Evolutionary conservation across 1,284 basidiomycete genomes (phyloP).

Genomic region (Cystobasidium slooffiae): DNA sequence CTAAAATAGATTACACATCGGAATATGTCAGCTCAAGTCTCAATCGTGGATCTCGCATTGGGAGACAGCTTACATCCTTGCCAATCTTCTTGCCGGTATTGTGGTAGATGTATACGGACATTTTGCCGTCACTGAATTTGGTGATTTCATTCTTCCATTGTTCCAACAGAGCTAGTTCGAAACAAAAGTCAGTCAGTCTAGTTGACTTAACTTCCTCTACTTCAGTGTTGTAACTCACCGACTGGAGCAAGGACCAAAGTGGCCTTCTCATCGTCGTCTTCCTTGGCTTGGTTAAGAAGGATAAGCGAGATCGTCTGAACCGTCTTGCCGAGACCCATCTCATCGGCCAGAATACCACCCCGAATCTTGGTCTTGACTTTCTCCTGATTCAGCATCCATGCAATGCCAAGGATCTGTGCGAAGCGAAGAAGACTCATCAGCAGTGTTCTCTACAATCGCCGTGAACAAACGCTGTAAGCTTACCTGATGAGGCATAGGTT

Average conservation of each 20-base stretch:
- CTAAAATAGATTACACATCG: background rate
- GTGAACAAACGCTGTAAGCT: background rate
- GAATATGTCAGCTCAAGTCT: background rate
- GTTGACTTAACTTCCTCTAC: no score
- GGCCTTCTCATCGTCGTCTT: slow-evolving; percentile 58
- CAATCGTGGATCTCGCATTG: background rate
- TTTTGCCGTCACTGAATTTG: slow-evolving; percentile 57
- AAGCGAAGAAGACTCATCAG: no score
- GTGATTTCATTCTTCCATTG: slow-evolving; percentile 89
- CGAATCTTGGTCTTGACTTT: slow-evolving; percentile 76
- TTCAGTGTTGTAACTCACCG: slow-evolving; percentile 55
- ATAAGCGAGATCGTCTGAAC: slow-evolving; percentile 95
- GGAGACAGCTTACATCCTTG: slow-evolving; percentile 4
- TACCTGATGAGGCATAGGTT: slow-evolving; percentile 19
- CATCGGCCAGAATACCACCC: slow-evolving; percentile 93
- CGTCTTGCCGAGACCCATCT: slow-evolving; percentile 99
- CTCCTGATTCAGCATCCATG: slow-evolving; percentile 97
- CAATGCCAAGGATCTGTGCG: slow-evolving; percentile 86
- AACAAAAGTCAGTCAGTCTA: no score
- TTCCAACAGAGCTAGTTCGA: slow-evolving; percentile 65
- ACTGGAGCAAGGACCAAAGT: slow-evolving; percentile 93
- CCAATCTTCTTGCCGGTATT: slow-evolving; percentile 60
- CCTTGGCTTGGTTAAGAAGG: slow-evolving; percentile 65
- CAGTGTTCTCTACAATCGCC: background rate
- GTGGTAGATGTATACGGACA: slow-evolving; percentile 80